Evolutionary conservation across 306 rosid genomes (phyloP).

Genomic region (Citrullus amarus): DNA sequence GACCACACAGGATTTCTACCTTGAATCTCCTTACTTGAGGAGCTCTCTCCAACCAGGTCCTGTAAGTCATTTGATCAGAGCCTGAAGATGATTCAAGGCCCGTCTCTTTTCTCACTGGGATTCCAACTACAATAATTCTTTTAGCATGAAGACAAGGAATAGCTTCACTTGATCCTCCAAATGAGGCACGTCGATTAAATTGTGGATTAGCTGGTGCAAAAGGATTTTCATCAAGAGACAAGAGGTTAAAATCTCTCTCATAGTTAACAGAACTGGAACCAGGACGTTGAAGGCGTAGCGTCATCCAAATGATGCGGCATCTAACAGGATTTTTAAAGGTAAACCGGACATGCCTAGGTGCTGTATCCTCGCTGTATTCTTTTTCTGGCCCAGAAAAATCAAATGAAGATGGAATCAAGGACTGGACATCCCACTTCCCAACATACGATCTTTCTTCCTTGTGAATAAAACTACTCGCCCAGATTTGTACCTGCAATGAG

Average conservation of each 20-base stretch:
- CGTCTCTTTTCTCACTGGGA: constrained; percentile 42
- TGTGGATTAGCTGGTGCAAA: constrained; percentile 31
- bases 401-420: constrained; percentile 53
- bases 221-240: constrained; percentile 85
- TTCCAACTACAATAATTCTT: constrained; percentile 78
- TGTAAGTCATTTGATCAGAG: constrained; percentile 48
- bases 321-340: constrained; percentile 65
- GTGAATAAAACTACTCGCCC: constrained; percentile 89
- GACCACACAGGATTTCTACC: constrained; percentile 31
- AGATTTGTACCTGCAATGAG: constrained; percentile 74
- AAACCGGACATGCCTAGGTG: constrained; percentile 75
- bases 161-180: constrained; percentile 62
- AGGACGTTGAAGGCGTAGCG: constrained; percentile 62
- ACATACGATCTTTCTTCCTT: constrained; percentile 81
- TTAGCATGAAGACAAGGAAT: constrained; percentile 89
- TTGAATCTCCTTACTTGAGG: constrained; percentile 78
- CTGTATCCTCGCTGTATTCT: constrained; percentile 32
- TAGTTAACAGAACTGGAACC: constrained; percentile 71
- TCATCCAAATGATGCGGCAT: constrained; percentile 91
- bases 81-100: constrained; percentile 42
- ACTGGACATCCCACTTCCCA: constrained; percentile 97
- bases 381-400: constrained; percentile 65
- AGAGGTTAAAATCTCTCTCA: constrained; percentile 54
- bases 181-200: constrained; percentile 61
- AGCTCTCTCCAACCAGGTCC: constrained; percentile 60